These are phyloP conservation scores for Ganoderma resinaceum DNA, from an alignment of 1,284 basidiomycete species.

Conservation along the genomic window DNA sequence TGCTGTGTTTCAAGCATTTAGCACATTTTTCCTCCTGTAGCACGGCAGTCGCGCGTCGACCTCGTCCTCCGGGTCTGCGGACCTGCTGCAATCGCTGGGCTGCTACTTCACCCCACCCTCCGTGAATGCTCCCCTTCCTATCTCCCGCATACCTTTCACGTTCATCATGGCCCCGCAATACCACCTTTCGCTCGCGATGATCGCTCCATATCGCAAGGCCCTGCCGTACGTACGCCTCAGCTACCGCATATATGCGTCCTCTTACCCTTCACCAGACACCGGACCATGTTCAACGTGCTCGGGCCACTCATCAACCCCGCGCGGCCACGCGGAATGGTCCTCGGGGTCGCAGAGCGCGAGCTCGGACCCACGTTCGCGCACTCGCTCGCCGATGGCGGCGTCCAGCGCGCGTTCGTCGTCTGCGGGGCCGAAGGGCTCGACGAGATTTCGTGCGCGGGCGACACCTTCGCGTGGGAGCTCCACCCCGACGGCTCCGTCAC, in stretches of 20 bases:
- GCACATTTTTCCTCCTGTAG: constrained; percentile 48
- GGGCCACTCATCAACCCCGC: constrained; percentile 97
- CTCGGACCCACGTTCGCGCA: constrained; percentile 89
- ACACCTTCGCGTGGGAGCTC: constrained; percentile 82
- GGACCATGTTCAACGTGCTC: constrained; percentile 96
- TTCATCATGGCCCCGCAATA: constrained; percentile 96
- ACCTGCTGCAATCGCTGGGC: constrained; percentile 87
- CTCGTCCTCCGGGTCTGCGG: constrained; percentile 94
- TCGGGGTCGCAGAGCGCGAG: constrained; percentile 88
- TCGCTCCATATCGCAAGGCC: constrained; percentile 86
- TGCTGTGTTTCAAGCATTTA: not conserved
- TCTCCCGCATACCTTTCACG: constrained; percentile 79
- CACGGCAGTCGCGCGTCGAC: constrained; percentile 95
- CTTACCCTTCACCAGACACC: constrained; percentile 49
- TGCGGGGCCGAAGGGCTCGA: constrained; percentile 94
- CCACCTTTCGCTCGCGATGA: constrained; percentile 86
- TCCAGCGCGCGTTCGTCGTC: constrained; percentile 89
- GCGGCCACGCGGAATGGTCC: constrained; percentile 83
- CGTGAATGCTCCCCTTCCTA: constrained; percentile 59
- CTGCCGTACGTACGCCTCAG: constrained; percentile 64
- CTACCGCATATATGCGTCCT: not conserved
- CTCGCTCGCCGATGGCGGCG: constrained; percentile 72
- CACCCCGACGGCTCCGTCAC: constrained; percentile 56
- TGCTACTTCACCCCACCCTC: constrained; percentile 81
- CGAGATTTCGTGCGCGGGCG: constrained; percentile 93